A percentile compares a stretch with the other conserved stretches of the same genome.
Conservation (phyloP, 1,139 yeast genomes). For the Magnusiomyces starmeri region DNA sequence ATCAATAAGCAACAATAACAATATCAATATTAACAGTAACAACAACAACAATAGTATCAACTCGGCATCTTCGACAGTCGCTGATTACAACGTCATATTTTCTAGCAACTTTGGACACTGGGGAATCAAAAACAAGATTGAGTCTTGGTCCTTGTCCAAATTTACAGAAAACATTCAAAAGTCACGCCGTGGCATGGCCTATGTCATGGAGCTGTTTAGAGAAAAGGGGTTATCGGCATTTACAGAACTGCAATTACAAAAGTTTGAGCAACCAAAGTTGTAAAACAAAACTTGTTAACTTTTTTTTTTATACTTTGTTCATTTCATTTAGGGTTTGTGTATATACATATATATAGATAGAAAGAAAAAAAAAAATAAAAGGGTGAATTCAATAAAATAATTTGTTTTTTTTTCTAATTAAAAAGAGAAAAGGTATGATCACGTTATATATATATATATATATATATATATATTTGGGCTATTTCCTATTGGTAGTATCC, state of each 20-base stretch:
- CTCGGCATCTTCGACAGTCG: slow-evolving; percentile 18
- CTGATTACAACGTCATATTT: slow-evolving; percentile 50
- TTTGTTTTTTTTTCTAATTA: too few species aligned
- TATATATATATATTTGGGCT: too few species aligned
- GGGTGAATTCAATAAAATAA: too few species aligned
- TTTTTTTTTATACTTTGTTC: too few species aligned
- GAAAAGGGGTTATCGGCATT: slow-evolving; percentile 31
- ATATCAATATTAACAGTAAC: not conserved
- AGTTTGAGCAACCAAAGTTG: too few species aligned
- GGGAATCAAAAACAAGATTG: slow-evolving; percentile 69
- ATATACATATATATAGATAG: too few species aligned
- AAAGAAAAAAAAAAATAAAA: too few species aligned
- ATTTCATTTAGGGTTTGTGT: too few species aligned
- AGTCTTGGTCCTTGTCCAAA: slow-evolving; percentile 68
- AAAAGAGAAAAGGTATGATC: too few species aligned
- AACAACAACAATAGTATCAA: slow-evolving; percentile 1
- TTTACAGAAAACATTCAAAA: slow-evolving; percentile 62
- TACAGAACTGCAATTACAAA: slow-evolving; percentile 11
- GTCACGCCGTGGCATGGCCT: slow-evolving; percentile 66
- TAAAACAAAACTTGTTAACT: too few species aligned
- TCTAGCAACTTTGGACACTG: slow-evolving; percentile 54
- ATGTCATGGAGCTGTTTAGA: slow-evolving; percentile 60
- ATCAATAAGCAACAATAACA: slow-evolving; percentile 19
- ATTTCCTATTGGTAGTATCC: too few species aligned
- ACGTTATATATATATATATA: too few species aligned